phyloP scores from a whole-genome alignment of 192 early-diverging fungal species.

The Coemansia sp. region DNA sequence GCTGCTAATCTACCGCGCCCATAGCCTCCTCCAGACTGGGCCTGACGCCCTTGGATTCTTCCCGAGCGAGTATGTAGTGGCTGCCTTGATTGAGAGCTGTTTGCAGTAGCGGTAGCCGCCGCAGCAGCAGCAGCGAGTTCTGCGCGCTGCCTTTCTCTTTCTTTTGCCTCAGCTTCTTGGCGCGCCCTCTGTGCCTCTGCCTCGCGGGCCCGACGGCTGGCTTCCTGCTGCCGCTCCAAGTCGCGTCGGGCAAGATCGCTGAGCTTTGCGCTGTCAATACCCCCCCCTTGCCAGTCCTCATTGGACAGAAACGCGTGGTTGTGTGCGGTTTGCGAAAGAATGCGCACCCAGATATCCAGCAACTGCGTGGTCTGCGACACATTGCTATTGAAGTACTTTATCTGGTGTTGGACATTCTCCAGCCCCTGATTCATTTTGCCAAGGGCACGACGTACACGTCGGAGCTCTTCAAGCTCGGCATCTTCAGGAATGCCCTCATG shows the following conservation, averaged over 20 bases:
- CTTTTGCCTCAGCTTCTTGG: slow-evolving; percentile 29
- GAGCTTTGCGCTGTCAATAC: slow-evolving; percentile 36
- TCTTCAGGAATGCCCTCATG: background rate
- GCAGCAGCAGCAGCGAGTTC: slow-evolving; percentile 18
- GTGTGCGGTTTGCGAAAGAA: slow-evolving; percentile 59
- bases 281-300: slow-evolving; percentile 54
- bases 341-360: slow-evolving; percentile 57
- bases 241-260: slow-evolving; percentile 33
- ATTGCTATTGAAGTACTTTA: slow-evolving; percentile 58
- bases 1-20: background rate
- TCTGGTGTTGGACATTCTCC: slow-evolving; percentile 46
- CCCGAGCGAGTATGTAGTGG: slow-evolving; percentile 16
- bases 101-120: background rate
- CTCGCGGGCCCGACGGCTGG: slow-evolving; percentile 22
- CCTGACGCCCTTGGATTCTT: slow-evolving; percentile 12
- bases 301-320: slow-evolving; percentile 55
- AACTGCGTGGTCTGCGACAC: slow-evolving; percentile 59
- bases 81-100: slow-evolving; percentile 3
- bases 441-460: slow-evolving; percentile 42
- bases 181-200: slow-evolving; percentile 16
- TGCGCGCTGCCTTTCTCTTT: slow-evolving; percentile 31
- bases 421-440: slow-evolving; percentile 52
- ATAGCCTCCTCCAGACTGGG: slow-evolving; percentile 14
- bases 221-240: slow-evolving; percentile 30
- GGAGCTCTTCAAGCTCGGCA: slow-evolving; percentile 44